A percentile compares a stretch with the other conserved stretches of the same genome.
phyloP scores from a whole-genome alignment of 192 early-diverging fungal genomes.

The Pilobolus umbonatus region DNA sequence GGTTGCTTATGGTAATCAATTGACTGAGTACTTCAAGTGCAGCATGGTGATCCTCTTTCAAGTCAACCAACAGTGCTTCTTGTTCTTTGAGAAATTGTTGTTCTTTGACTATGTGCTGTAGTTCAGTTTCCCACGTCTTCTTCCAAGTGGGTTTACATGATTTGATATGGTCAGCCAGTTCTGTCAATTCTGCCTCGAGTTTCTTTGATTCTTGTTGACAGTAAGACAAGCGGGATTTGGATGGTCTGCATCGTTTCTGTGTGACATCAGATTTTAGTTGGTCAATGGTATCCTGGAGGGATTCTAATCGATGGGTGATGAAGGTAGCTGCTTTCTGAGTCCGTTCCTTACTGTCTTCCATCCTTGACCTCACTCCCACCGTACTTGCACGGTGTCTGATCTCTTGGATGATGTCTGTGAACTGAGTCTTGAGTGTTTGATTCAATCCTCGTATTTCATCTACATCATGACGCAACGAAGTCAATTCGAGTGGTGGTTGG shows the following conservation, averaged over 20 bases:
- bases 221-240: slow-evolving; percentile 41
- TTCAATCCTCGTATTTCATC: background rate
- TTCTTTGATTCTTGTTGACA: slow-evolving; percentile 42
- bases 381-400: too few species aligned
- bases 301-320: slow-evolving; percentile 44
- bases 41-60: slow-evolving; percentile 55
- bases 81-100: slow-evolving; percentile 74
- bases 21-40: slow-evolving; percentile 51
- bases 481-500: too few species aligned
- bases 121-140: slow-evolving; percentile 73
- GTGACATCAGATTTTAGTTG: slow-evolving; percentile 69
- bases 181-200: slow-evolving; percentile 39
- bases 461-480: background rate
- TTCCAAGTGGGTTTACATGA: slow-evolving; percentile 64
- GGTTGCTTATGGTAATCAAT: slow-evolving; percentile 48
- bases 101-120: slow-evolving; percentile 71
- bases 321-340: slow-evolving; percentile 3
- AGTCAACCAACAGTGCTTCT: slow-evolving; percentile 58
- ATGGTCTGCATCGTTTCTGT: slow-evolving; percentile 58
- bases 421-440: background rate
- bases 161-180: slow-evolving; percentile 51
- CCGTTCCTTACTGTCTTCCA: background rate
- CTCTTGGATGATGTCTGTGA: background rate
- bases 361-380: too few species aligned
- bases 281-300: slow-evolving; percentile 61